Evolutionary conservation across 495 filamentous ascomycete genomes (phyloP), one percentile per base, ranked within the genome.

Genomic region (Oidiodendron maius): DNA sequence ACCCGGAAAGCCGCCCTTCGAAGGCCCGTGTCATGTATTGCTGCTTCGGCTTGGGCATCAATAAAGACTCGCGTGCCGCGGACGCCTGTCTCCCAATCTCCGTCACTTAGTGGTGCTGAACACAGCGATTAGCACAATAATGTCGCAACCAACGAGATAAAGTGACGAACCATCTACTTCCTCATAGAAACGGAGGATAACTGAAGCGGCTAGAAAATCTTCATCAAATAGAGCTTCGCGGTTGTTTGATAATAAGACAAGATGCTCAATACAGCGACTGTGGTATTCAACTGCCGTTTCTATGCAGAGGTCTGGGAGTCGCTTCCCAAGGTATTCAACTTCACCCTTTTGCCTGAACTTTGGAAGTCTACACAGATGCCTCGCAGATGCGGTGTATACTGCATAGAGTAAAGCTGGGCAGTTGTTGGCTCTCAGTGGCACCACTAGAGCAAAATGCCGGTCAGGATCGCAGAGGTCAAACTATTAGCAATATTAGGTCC

Each of bases 181-280:
- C 44, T 69, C 65, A 37, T 62, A 64, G 48, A 63, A 61, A 10
- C 65, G 53, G 25, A 69, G 46, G 9, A 67, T 65, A 5, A 64
- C 57, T 1, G 59, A 55, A 13, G 64, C 64, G 1, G 55, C 57
- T 4, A 65, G 40, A 3, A 69, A 44, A 52, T 63, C 59, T 42
- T 69, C 64, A 40, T 67, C 64, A 26, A 59, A 60, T 24, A 64
- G 48, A 24, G 59, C 57, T 12, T 52, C 52, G 0, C 56, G 51
- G 40, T 66, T 62, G 20, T 59, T 50, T 9, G 59, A 24, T 1
- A 41, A 22, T 9, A 22, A 12, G 21, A 67, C 47, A 15, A 67
- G 47, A 20, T 61, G 48, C n/a, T 51, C 56, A 21, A 56, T 32
- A 45, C 53, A 56, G 6, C 23, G 21, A 12, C 58, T 50, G 36